phyloP scores from a whole-genome alignment of 805 yeast species.

The Pichia eremophila region DNA sequence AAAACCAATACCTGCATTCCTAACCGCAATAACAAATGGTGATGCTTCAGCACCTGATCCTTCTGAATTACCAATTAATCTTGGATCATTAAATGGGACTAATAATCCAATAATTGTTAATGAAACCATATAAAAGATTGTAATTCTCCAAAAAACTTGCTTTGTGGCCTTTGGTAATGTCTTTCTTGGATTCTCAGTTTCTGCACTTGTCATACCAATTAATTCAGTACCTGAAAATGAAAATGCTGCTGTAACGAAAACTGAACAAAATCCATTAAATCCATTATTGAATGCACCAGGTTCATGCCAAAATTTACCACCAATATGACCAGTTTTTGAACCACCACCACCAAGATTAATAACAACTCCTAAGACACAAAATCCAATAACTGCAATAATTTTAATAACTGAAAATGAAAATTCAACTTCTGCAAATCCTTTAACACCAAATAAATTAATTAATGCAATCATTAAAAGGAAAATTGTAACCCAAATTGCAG shows the following conservation, averaged over 20 bases:
- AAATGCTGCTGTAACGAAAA: conserved; percentile 48
- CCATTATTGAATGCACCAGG: conserved; percentile 45
- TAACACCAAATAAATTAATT: conserved; percentile 48
- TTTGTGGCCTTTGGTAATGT: conserved; percentile 52
- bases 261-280: conserved; percentile 51
- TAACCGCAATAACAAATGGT: conserved; percentile 58
- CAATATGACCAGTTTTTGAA: conserved; percentile 42
- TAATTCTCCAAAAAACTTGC: conserved; percentile 50
- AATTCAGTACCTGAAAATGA: conserved; percentile 57
- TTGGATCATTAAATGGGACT: conserved; percentile 44
- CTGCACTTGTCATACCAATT: conserved; percentile 53
- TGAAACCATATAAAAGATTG: conserved; percentile 43
- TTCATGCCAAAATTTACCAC: conserved; percentile 45
- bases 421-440: conserved; percentile 59
- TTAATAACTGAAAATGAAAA: conserved; percentile 43
- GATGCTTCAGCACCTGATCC: conserved; percentile 43
- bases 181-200: conserved; percentile 45
- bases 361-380: conserved; percentile 42
- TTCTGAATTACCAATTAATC: conserved; percentile 37
- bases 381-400: conserved; percentile 45
- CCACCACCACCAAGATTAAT: conserved; percentile 53
- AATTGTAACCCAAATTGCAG: conserved; percentile 44
- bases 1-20: conserved; percentile 47
- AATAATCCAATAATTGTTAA: conserved; percentile 42
- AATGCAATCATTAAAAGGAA: conserved; percentile 37